Percentiles rank a stretch among this genome's conserved stretches.
Evolutionary conservation across 768 basidiomycete species (phyloP).

Genomic region (Mycena capillaripes): DNA sequence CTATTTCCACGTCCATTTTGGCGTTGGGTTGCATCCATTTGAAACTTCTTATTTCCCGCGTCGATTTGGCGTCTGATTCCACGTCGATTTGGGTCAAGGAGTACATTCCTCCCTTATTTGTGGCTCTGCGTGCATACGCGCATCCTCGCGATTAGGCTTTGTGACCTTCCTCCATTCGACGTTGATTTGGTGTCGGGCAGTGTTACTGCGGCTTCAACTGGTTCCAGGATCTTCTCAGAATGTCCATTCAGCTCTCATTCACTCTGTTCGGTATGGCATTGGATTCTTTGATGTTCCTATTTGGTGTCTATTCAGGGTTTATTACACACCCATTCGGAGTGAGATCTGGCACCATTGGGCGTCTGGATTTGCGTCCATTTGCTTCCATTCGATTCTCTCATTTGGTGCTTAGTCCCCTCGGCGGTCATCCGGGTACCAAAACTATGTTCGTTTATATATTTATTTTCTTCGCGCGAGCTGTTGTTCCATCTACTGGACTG

Average conservation of each 20-base stretch:
- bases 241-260: neutral
- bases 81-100: too few species aligned
- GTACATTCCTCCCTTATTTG: neutral
- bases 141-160: neutral
- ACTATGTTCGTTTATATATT: too few species aligned
- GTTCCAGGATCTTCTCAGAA: neutral
- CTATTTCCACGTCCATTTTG: too few species aligned
- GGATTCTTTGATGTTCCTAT: neutral
- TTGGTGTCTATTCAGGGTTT: neutral
- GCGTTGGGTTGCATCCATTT: too few species aligned
- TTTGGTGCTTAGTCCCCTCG: neutral
- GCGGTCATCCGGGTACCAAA: too few species aligned
- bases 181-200: neutral
- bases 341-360: neutral
- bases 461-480: too few species aligned
- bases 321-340: neutral
- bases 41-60: too few species aligned
- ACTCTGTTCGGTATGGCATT: neutral
- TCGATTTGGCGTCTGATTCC: too few species aligned
- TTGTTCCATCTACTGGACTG: neutral
- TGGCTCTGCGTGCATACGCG: neutral
- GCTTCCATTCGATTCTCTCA: neutral
- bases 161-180: too few species aligned
- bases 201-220: neutral
- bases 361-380: neutral